These are phyloP conservation scores for Pleurotus platypus DNA, from an alignment of 768 basidiomycete species.

Conservation along the genomic window DNA sequence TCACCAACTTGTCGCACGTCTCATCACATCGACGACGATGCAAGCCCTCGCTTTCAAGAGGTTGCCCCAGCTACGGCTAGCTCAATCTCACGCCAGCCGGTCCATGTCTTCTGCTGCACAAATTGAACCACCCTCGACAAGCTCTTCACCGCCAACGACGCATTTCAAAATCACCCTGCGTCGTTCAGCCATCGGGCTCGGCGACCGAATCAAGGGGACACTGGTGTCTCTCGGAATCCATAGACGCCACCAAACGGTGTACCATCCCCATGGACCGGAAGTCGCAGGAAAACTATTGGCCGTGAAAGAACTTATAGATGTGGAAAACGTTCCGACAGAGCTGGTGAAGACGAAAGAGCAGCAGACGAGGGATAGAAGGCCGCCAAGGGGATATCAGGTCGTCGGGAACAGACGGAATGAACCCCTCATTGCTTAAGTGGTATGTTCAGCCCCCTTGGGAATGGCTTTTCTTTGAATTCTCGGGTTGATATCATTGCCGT, in stretches of 20 bases:
- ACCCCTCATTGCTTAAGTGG: conserved; percentile 2
- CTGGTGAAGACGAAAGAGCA: conserved; percentile 68
- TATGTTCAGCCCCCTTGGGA: background rate
- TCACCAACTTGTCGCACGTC: no score
- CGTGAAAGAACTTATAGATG: conserved; percentile 88
- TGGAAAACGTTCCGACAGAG: conserved; percentile 74
- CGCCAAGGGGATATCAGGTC: conserved; percentile 66
- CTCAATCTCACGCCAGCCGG: no score
- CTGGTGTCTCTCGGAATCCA: conserved; percentile 82
- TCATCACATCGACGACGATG: no score
- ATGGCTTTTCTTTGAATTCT: background rate
- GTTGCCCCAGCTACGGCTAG: no score
- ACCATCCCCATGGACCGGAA: conserved; percentile 68
- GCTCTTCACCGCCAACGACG: conserved; percentile 39
- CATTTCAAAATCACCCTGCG: conserved; percentile 89
- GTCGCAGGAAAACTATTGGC: conserved; percentile 82
- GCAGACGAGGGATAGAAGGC: conserved; percentile 63
- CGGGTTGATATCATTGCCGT: background rate
- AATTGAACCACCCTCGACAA: background rate
- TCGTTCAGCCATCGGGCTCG: conserved; percentile 84
- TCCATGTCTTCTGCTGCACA: no score
- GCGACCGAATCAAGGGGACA: conserved; percentile 66
- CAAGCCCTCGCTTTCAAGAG: no score
- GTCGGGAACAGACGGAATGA: conserved; percentile 31
- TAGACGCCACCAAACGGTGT: conserved; percentile 81